These are phyloP conservation scores for Cordyceps cicadae DNA, from an alignment of 2,329 filamentous ascomycete species.

Conservation along the genomic window DNA sequence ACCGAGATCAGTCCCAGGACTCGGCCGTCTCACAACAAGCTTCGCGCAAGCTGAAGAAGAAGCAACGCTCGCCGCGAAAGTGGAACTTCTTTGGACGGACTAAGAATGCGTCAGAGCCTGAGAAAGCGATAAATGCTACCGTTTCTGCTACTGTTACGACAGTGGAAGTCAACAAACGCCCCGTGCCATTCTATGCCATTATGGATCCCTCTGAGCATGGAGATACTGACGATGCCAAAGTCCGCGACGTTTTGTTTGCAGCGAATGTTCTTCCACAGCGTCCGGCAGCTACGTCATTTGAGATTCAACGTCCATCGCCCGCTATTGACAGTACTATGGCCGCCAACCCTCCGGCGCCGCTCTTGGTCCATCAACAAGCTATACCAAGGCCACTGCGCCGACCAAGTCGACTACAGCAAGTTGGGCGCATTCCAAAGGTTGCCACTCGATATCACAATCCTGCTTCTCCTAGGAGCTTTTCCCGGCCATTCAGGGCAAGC, in stretches of 20 bases:
- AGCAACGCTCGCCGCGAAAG: constrained; percentile 46
- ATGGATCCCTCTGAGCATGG: constrained; percentile 52
- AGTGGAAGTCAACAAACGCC: constrained; percentile 41
- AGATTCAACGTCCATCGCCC: neutral
- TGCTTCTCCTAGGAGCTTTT: constrained; percentile 72
- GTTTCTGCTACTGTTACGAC: constrained; percentile 42
- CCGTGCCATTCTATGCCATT: constrained; percentile 53
- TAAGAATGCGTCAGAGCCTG: constrained; percentile 33
- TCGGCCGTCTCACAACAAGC: constrained; percentile 21
- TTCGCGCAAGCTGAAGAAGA: constrained; percentile 49
- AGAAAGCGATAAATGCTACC: constrained; percentile 29
- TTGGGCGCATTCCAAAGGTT: constrained; percentile 80
- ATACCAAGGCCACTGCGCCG: constrained; percentile 9
- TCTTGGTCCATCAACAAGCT: neutral
- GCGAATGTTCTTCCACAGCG: constrained; percentile 20
- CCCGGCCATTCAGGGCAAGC: constrained; percentile 63
- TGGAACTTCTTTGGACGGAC: constrained; percentile 58
- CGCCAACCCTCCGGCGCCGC: neutral
- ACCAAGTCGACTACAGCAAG: constrained; percentile 61
- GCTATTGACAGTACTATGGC: neutral
- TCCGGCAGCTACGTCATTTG: constrained; percentile 5
- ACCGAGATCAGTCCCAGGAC: constrained; percentile 27
- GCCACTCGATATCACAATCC: constrained; percentile 59
- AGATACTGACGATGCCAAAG: constrained; percentile 32
- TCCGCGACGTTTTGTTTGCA: constrained; percentile 41